Evolutionary conservation across 768 basidiomycete species (phyloP), one percentile per base, ranked within the genome.

Genomic region (Russula dissimulans): DNA sequence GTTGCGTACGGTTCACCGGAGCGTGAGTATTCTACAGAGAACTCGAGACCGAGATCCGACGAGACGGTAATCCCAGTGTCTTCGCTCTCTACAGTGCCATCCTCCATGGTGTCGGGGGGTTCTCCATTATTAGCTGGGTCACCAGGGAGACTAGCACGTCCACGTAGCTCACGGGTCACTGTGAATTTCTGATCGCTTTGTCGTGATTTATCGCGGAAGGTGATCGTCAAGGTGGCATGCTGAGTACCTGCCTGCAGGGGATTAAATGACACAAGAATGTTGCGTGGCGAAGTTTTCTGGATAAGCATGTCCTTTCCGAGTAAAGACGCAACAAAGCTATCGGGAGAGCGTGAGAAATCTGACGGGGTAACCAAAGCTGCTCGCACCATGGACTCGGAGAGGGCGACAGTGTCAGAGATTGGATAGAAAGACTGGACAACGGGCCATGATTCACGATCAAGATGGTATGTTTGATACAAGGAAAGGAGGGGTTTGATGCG

Each of bases 31-130:
- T 57, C 43, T 47, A 51, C 29, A n/a, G 29, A 43, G 34, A 65
- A 65, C 22, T 56, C 39, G 36, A 65, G 34, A 5, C 64, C 64
- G 4, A 6, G 22, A 45, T 56, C 53, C 26, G 55, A 32, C 1
- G 61, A 65, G 47, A 65, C 50, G 0, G 12, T 46, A 14, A 63
- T 17, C 6, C 50, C 54, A 26, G 43, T 41, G 39, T n/a, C 48
- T 47, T 61, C 54, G 32, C 45, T 7, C n/a, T 15, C 39, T 41
- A 11, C 22, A 6, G 8, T 22, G 3, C 7, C 7, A n/a, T 29
- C 43, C 5, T 10, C 41, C n/a, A 34, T 10, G 6, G 22, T 9
- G 11, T 38, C 9, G 26, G 50, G 11, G 8, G 6, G n/a, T 32
- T 12, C 42, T 34, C n/a, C 12, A 17, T 7, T 22, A n/a, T 12